phyloP scores from a whole-genome alignment of 805 yeast species.

The Candida maesae region DNA sequence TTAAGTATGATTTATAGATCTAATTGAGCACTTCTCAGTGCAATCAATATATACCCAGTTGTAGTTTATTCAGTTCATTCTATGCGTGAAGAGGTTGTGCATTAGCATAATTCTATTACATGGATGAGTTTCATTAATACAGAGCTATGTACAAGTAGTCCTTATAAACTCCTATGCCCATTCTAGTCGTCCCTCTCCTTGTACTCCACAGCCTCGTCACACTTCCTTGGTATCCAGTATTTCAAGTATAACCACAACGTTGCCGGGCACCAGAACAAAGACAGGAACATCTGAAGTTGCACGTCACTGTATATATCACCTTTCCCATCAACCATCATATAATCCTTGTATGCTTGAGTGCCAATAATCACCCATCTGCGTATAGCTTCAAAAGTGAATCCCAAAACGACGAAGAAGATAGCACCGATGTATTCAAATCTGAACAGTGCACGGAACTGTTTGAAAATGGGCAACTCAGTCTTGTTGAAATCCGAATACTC shows the following conservation, averaged over 20 bases:
- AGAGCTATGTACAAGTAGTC: no score
- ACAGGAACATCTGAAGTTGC: no score
- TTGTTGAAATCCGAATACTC: constrained; percentile 5
- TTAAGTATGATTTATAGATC: constrained; percentile 28
- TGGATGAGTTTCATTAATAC: no score
- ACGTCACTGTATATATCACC: not conserved
- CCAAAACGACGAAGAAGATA: not conserved
- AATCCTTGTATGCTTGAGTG: no score
- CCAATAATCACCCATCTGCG: not conserved
- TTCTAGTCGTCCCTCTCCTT: constrained; percentile 7
- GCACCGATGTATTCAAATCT: not conserved
- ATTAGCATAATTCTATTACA: no score
- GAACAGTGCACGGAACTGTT: constrained; percentile 2
- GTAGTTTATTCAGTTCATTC: no score
- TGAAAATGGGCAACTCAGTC: not conserved
- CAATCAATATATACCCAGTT: no score
- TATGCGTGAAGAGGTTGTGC: no score
- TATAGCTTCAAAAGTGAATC: no score
- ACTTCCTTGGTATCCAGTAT: constrained; percentile 5
- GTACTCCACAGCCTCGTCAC: constrained; percentile 1
- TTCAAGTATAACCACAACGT: not conserved
- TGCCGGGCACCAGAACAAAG: not conserved
- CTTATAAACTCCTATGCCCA: no score
- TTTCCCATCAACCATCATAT: not conserved
- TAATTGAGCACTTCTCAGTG: no score